Conservation (phyloP, 192 early-diverging fungal species). For the Podila minutissima region DNA sequence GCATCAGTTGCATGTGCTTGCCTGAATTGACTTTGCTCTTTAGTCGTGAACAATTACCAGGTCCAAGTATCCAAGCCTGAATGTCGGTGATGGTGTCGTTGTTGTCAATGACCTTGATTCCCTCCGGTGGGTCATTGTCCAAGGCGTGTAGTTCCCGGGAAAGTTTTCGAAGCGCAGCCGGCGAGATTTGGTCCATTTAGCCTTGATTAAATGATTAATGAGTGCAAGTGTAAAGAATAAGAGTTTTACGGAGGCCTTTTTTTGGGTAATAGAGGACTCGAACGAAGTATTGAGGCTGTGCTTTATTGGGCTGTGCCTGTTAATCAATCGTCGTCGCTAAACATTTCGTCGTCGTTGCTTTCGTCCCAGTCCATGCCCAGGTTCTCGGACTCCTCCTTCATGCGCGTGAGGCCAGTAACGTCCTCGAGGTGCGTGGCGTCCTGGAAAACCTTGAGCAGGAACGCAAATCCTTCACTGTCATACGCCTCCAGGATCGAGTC, state of each 20-base stretch:
- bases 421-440: conserved; percentile 85
- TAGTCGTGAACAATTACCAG: conserved; percentile 54
- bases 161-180: conserved; percentile 64
- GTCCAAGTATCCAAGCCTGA: conserved; percentile 86
- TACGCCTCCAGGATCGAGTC: conserved; percentile 70
- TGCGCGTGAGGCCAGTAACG: conserved; percentile 81
- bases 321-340: not conserved
- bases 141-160: conserved; percentile 67
- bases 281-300: too few species aligned
- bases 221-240: not conserved
- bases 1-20: too few species aligned
- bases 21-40: too few species aligned
- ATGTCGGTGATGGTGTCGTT: conserved; percentile 82
- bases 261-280: not conserved
- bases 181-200: conserved; percentile 51
- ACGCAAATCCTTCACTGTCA: conserved; percentile 72
- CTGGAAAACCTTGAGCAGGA: conserved; percentile 78
- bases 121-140: conserved; percentile 77
- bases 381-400: conserved; percentile 85
- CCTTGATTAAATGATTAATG: not conserved
- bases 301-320: too few species aligned
- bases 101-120: conserved; percentile 78
- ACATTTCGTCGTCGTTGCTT: conserved; percentile 60
- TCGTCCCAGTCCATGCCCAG: conserved; percentile 84
- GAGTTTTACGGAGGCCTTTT: not conserved